phyloP scores from a whole-genome alignment of 2,329 filamentous ascomycete genomes.

The Phaeoacremonium minimum region DNA sequence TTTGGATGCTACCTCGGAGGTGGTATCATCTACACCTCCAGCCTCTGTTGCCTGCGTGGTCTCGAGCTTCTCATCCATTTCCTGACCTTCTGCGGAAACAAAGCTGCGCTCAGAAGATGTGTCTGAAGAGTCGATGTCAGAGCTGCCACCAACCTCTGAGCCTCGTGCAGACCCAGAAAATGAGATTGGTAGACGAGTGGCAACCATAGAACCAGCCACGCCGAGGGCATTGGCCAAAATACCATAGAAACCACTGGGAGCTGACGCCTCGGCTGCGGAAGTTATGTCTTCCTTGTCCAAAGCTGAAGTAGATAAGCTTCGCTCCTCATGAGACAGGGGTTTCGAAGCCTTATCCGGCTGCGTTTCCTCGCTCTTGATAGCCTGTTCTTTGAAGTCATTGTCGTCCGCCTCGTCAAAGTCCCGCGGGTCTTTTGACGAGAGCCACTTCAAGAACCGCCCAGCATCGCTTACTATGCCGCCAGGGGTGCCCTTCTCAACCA shows the following conservation, averaged over 20 bases:
- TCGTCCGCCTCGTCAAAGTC: conserved; percentile 18
- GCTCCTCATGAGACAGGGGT: no score
- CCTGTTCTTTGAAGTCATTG: conserved; percentile 14
- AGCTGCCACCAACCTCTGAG: conserved; percentile 18
- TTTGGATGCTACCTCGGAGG: conserved; percentile 13
- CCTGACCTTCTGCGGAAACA: conserved; percentile 39
- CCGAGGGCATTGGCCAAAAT: conserved; percentile 51
- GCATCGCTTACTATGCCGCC: conserved; percentile 76
- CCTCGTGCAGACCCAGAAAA: conserved; percentile 21
- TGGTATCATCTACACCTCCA: conserved; percentile 8
- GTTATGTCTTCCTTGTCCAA: not conserved
- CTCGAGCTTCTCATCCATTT: conserved; percentile 4
- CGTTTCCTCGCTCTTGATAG: conserved; percentile 22
- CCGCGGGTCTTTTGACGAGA: conserved; percentile 23
- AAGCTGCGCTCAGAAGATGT: conserved; percentile 44
- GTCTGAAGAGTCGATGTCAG: conserved; percentile 28
- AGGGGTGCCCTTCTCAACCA: conserved; percentile 87
- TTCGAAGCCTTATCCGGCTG: conserved; percentile 16
- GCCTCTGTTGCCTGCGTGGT: not conserved
- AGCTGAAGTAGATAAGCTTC: no score
- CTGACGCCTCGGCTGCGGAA: conserved; percentile 15
- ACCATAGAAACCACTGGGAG: conserved; percentile 46
- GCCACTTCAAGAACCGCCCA: conserved; percentile 77
- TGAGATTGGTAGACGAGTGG: conserved; percentile 28
- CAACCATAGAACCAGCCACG: conserved; percentile 42